Base-by-base conservation (phyloP, 2,329 filamentous ascomycete genomes). In the Aspergillus amoenus region DNA sequence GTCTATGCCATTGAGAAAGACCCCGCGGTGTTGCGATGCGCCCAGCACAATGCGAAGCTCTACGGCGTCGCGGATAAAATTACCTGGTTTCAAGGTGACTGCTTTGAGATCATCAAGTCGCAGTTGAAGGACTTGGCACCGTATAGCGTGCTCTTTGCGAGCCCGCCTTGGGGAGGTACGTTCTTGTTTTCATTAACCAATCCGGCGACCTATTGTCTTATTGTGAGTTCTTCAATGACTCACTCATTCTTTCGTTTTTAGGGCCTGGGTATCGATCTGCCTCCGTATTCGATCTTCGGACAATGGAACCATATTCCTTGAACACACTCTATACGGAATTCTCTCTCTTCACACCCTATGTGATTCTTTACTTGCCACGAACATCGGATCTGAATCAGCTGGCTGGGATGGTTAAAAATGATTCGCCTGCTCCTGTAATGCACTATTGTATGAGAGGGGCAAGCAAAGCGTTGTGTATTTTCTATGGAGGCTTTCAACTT, bases 401-500 rank as follows among this genome's bases (percentile, higher is more conserved):
- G 60, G 89, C 90, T 4, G 81, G 76, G 2, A 75, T 76, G 11
- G 76, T 77, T 2, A 68, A 75, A 3, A 72, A 76, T 5, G 78
- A 73, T 2, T 69, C 78, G 55, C 89, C 88, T 75, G 79, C 91
- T 17, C 85, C 88, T 44, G 87, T 93, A 24, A 85, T 90, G 48
- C 94, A 99, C 77, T 97, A 97, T 71, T 96, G 93, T 70, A 90
- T 96, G 78, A 82, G 89, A 66, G 91, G 92, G 12, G 90, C 90
- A 6, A 97, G 93, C 73, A 97, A 97, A 76, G 84, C 84, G 21
- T 70, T 87, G 27, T 86, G 84, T 72, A 79, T 82, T 21, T 87
- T 81, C 64, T 82, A 83, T 63, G 84, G 84, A 4, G 74, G 78
- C 11, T 84, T 83, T 53, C 67, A 78, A 43, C 71, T 79, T 46